Percentiles rank a stretch among this genome's conserved stretches.
Conservation (phyloP, 192 early-diverging fungal genomes). For the Coemansia sp. region DNA sequence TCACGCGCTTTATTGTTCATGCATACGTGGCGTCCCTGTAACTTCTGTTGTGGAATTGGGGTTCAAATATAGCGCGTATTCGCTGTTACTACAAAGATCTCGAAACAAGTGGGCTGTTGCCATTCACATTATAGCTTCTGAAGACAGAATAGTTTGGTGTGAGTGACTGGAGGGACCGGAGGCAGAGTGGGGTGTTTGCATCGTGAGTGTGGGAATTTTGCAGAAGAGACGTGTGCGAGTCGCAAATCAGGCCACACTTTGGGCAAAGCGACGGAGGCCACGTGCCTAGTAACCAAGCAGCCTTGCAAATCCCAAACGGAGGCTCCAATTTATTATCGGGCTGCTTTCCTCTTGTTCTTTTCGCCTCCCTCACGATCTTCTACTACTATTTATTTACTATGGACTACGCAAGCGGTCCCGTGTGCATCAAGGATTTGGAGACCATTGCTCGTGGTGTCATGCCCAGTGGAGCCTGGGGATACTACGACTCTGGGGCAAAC, state of each 20-base stretch:
- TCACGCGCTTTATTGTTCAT: neutral
- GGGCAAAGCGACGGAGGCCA: neutral
- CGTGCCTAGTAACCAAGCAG: neutral
- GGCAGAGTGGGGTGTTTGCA: neutral
- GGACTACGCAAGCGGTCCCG: constrained; percentile 23
- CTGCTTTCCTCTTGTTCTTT: neutral
- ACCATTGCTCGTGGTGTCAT: constrained; percentile 32
- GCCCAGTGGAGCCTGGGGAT: constrained; percentile 50
- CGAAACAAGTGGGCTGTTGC: too few relatives aligned
- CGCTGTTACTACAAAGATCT: too few relatives aligned
- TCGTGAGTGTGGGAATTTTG: neutral
- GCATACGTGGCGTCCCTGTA: neutral
- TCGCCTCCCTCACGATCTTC: neutral
- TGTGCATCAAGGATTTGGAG: constrained; percentile 55
- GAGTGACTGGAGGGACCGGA: neutral
- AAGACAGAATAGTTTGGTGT: neutral
- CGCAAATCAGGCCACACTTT: neutral
- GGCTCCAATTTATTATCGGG: neutral
- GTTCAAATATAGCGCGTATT: neutral
- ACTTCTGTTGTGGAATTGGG: neutral
- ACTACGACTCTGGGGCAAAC: constrained; percentile 59
- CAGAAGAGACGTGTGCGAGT: neutral
- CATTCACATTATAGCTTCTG: too few relatives aligned
- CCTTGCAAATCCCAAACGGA: neutral
- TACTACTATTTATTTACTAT: constrained; percentile 8